Evolutionary conservation across 1,284 basidiomycete genomes (phyloP).

Genomic region (Sanghuangporus sanghuang): DNA sequence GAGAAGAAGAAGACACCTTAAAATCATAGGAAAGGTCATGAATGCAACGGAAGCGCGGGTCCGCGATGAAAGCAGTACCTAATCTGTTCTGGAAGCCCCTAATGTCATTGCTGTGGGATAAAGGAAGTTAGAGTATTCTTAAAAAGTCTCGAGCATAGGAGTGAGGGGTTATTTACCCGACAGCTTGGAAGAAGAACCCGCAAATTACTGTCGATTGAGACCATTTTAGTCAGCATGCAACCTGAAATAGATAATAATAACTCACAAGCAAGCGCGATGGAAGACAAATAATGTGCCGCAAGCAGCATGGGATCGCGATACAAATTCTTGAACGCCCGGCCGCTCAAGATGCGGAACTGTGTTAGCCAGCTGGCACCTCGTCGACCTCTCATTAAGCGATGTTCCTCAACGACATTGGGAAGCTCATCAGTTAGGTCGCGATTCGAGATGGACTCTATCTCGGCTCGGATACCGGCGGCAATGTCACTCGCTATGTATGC

Average conservation of each 20-base stretch:
- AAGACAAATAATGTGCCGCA: constrained; percentile 84
- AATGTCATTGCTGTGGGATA: constrained; percentile 71
- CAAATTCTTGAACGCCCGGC: constrained; percentile 97
- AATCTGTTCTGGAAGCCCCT: constrained; percentile 90
- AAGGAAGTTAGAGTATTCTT: constrained; percentile 11
- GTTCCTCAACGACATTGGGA: constrained; percentile 63
- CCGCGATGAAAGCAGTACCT: constrained; percentile 35
- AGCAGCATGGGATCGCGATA: constrained; percentile 92
- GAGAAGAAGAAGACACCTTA: constrained; percentile 95
- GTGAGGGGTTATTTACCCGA: constrained; percentile 46
- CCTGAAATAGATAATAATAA: constrained; percentile 20
- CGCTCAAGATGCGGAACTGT: constrained; percentile 91
- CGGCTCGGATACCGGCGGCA: constrained; percentile 55
- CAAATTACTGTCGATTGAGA: constrained; percentile 55
- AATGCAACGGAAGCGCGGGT: constrained; percentile 2
- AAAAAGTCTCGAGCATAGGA: constrained; percentile 5
- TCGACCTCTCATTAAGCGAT: constrained; percentile 65
- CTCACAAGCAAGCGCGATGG: constrained; percentile 79
- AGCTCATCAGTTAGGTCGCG: constrained; percentile 38
- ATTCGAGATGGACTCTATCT: constrained; percentile 41
- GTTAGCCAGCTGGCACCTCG: constrained; percentile 82
- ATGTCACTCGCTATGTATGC: constrained; percentile 68
- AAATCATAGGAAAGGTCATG: not conserved
- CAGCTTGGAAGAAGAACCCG: constrained; percentile 76
- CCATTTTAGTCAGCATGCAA: constrained; percentile 6